These are phyloP conservation scores for Nematodospora anomalae DNA, from an alignment of 1,139 yeast species.

Conservation along the genomic window DNA sequence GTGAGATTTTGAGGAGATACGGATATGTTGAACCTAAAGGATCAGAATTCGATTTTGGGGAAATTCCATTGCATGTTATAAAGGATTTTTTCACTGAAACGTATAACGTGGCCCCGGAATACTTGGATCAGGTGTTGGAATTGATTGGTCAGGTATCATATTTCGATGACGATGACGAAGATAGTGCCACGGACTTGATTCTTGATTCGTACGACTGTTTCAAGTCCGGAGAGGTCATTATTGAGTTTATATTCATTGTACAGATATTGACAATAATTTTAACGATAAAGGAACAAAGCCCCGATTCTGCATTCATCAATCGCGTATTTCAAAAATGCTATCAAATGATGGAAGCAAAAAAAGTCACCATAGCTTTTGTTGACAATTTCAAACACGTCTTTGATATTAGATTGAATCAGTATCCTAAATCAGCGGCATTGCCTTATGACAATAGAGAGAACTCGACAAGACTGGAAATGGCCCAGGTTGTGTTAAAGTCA, in stretches of 20 bases:
- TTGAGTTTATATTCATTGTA: slow-evolving; percentile 55
- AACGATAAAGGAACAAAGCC: slow-evolving; percentile 26
- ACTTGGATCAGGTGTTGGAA: slow-evolving; percentile 32
- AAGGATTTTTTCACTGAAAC: slow-evolving; percentile 29
- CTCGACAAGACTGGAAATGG: slow-evolving; percentile 36
- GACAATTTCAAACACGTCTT: slow-evolving; percentile 34
- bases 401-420: slow-evolving; percentile 35
- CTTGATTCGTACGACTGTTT: slow-evolving; percentile 64
- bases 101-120: slow-evolving; percentile 20
- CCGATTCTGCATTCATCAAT: slow-evolving; percentile 33
- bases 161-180: slow-evolving; percentile 40
- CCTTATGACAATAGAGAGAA: slow-evolving; percentile 16
- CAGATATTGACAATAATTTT: slow-evolving; percentile 51
- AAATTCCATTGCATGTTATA: slow-evolving; percentile 51
- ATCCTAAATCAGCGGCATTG: slow-evolving; percentile 37
- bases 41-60: slow-evolving; percentile 80
- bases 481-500: slow-evolving; percentile 51
- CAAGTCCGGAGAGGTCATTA: slow-evolving; percentile 52
- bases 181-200: slow-evolving; percentile 44
- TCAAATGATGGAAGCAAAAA: slow-evolving; percentile 45
- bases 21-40: slow-evolving; percentile 85
- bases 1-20: slow-evolving; percentile 83
- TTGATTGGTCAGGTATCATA: slow-evolving; percentile 24
- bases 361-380: slow-evolving; percentile 37
- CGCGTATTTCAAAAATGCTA: slow-evolving; percentile 48